phyloP scores from a whole-genome alignment of 495 filamentous ascomycete species.

The Podospora fimiseda region DNA sequence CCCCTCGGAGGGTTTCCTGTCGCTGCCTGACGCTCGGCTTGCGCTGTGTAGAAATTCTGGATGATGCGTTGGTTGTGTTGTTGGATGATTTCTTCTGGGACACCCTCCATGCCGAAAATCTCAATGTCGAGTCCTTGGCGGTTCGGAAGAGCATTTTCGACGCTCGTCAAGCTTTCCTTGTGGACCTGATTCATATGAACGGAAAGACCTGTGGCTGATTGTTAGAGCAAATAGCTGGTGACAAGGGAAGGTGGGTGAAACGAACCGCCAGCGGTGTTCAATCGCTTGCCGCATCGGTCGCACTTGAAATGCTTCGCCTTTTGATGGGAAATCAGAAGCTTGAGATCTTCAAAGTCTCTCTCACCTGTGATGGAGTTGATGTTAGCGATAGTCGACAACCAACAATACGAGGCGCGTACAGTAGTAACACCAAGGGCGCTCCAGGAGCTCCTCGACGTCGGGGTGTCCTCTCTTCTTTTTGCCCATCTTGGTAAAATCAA shows the following conservation, averaged over 20 bases:
- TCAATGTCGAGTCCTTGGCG: conserved; percentile 80
- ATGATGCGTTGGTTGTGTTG: conserved; percentile 81
- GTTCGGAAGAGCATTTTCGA: conserved; percentile 87
- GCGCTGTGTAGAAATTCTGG: conserved; percentile 72
- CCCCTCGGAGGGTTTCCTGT: conserved; percentile 79
- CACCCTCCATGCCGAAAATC: conserved; percentile 97
- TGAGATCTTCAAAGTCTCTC: conserved; percentile 94
- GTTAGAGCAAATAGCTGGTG: conserved; percentile 16
- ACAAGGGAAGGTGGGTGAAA: conserved; percentile 3
- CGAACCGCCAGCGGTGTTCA: conserved; percentile 93
- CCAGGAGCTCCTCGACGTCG: conserved; percentile 77
- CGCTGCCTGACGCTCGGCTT: conserved; percentile 70
- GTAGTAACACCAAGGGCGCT: conserved; percentile 96
- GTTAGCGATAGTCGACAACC: conserved; percentile 19
- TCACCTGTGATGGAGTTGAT: conserved; percentile 45
- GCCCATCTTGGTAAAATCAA: conserved; percentile 65
- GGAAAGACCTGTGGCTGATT: conserved; percentile 65
- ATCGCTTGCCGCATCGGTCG: conserved; percentile 73
- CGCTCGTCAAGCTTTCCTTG: conserved; percentile 77
- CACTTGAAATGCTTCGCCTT: conserved; percentile 99
- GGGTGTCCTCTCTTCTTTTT: conserved; percentile 84
- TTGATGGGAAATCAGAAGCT: conserved; percentile 92
- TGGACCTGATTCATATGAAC: conserved; percentile 99
- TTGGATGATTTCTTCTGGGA: conserved; percentile 76
- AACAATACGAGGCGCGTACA: conserved; percentile 45